Evolutionary conservation across 768 basidiomycete species (phyloP).

Genomic region (Crepidotus variabilis): DNA sequence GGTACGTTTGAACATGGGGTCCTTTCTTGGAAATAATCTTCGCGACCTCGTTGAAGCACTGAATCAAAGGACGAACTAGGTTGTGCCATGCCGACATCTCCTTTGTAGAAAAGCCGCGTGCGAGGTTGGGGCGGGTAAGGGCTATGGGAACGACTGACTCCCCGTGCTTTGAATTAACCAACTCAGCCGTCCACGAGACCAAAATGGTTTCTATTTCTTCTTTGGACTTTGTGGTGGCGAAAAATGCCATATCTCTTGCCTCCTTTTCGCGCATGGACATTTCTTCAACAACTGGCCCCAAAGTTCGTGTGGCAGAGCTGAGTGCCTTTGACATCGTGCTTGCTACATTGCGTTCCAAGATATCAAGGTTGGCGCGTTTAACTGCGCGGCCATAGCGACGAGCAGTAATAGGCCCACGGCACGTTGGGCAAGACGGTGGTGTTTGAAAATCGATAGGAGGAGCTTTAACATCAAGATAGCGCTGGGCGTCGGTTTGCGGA

Average conservation of each 20-base stretch:
- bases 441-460: conserved; percentile 26
- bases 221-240: background rate
- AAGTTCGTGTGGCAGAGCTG: background rate
- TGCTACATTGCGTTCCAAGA: conserved; percentile 61
- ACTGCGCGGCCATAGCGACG: conserved; percentile 58
- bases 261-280: background rate
- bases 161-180: too few species aligned
- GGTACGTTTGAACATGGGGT: conserved; percentile 56
- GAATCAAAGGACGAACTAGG: conserved; percentile 28
- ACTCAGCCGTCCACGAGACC: too few species aligned
- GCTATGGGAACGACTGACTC: too few species aligned
- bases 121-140: background rate
- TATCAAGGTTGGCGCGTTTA: conserved; percentile 62
- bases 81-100: conserved; percentile 33
- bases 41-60: conserved; percentile 34
- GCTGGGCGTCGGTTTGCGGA: conserved; percentile 25
- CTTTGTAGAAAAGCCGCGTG: conserved; percentile 6
- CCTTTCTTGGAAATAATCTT: conserved; percentile 42
- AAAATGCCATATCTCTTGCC: conserved; percentile 2
- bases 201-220: too few species aligned
- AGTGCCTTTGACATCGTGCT: conserved; percentile 39
- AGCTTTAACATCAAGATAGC: conserved; percentile 33
- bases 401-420: conserved; percentile 52
- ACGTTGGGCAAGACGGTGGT: conserved; percentile 61
- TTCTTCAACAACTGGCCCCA: background rate